A percentile compares a stretch with the other conserved stretches of the same genome.
phyloP scores from a whole-genome alignment of 1,284 basidiomycete genomes.

The Ceratobasidium sp. region DNA sequence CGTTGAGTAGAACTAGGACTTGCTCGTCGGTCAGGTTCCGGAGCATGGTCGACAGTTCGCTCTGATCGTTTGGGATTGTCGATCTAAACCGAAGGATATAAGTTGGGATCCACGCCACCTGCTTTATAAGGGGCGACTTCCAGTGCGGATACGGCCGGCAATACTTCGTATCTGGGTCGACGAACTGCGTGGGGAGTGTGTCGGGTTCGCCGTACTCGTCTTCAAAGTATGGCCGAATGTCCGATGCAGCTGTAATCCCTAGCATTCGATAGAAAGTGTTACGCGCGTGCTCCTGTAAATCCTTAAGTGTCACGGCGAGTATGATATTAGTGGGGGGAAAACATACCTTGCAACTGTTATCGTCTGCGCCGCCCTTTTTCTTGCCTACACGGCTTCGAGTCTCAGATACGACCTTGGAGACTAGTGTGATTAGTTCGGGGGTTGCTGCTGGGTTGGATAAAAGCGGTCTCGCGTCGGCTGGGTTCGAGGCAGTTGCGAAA shows the following conservation, averaged over 20 bases:
- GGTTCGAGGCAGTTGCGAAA: not conserved
- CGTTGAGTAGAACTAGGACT: constrained; percentile 5
- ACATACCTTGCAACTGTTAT: constrained; percentile 12
- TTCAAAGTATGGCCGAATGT: not conserved
- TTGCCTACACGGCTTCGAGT: constrained; percentile 1
- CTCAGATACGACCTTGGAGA: not conserved
- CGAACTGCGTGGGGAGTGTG: constrained; percentile 1
- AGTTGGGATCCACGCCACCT: constrained; percentile 4
- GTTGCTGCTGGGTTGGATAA: constrained; percentile 14
- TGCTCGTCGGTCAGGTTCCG: constrained; percentile 5
- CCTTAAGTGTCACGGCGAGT: too few species aligned
- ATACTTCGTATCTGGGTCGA: constrained; percentile 1
- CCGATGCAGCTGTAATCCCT: not conserved
- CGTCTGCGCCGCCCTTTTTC: constrained; percentile 16
- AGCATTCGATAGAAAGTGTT: constrained; percentile 1
- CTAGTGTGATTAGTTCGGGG: not conserved
- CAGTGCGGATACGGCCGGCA: constrained; percentile 25
- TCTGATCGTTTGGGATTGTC: constrained; percentile 7
- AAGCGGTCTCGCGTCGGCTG: not conserved
- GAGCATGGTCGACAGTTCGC: not conserved
- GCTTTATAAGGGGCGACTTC: constrained; percentile 1
- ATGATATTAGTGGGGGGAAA: not conserved
- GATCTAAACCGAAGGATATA: not conserved
- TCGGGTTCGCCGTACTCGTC: constrained; percentile 5
- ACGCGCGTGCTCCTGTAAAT: constrained; percentile 5